These are phyloP conservation scores for Cocos nucifera DNA, from an alignment of 176 grass and related monocot species.

Conservation along the genomic window DNA sequence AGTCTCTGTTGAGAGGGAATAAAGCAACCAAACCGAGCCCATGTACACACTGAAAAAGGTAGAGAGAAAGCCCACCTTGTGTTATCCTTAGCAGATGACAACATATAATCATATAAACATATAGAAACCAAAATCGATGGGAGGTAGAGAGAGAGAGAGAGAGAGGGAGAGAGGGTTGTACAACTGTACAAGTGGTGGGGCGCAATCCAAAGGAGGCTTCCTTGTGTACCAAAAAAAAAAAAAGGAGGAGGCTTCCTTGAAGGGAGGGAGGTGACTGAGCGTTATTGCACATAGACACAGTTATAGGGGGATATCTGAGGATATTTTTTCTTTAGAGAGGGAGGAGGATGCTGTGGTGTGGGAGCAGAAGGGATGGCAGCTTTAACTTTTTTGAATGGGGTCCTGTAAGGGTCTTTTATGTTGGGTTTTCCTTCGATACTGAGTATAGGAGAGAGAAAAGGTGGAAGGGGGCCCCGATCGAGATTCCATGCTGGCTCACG, in stretches of 20 bases:
- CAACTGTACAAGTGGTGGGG: too few species aligned
- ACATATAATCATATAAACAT: too few species aligned
- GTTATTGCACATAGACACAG: constrained; percentile 3
- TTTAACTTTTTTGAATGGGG: constrained; percentile 15
- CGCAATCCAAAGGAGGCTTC: neutral
- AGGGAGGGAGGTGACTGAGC: neutral
- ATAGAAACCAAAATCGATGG: too few species aligned
- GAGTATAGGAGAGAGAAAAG: neutral
- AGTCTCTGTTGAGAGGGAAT: constrained; percentile 40
- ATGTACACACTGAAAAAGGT: constrained; percentile 59
- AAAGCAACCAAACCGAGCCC: constrained; percentile 30
- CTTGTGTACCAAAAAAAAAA: neutral
- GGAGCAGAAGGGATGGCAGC: constrained; percentile 2
- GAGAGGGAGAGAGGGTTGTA: too few species aligned
- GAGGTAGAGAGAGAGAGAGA: too few species aligned
- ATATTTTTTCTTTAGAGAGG: neutral
- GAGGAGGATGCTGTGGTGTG: neutral
- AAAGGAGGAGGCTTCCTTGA: neutral
- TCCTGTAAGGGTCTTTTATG: constrained; percentile 5
- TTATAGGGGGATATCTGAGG: constrained; percentile 22
- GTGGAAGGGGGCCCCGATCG: neutral
- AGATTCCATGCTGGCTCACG: constrained; percentile 16
- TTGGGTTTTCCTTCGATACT: constrained; percentile 4
- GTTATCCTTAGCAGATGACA: too few species aligned
- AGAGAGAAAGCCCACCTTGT: constrained; percentile 15